Conservation (phyloP, 2,329 filamentous ascomycete genomes). For the Paecilomyces variotii region DNA sequence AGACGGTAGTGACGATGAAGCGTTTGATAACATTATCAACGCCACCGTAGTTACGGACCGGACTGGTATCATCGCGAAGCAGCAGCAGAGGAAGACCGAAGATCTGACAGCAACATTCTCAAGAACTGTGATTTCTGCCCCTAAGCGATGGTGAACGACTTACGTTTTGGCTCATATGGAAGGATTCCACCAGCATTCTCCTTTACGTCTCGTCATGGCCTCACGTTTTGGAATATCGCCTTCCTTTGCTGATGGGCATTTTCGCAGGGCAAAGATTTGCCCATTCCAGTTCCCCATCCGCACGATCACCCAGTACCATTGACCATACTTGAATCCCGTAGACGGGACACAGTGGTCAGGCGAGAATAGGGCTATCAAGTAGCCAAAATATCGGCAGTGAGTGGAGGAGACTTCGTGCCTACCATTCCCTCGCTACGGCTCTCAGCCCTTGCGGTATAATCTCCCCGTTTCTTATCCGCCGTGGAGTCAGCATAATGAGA, state of each 20-base stretch:
- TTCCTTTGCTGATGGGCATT: too few species aligned
- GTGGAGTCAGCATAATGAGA: neutral
- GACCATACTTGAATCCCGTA: neutral
- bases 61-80: conserved; percentile 61
- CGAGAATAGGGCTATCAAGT: neutral
- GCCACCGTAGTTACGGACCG: conserved; percentile 84
- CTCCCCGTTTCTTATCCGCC: too few species aligned
- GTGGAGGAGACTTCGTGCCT: neutral
- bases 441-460: neutral
- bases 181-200: too few species aligned
- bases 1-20: conserved; percentile 57
- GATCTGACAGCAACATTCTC: conserved; percentile 43
- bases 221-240: neutral
- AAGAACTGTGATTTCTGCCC: conserved; percentile 41
- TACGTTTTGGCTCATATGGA: neutral
- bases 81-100: conserved; percentile 46
- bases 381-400: neutral
- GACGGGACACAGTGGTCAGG: neutral
- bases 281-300: too few species aligned
- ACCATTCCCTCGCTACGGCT: neutral
- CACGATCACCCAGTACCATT: neutral
- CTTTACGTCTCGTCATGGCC: neutral
- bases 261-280: too few species aligned
- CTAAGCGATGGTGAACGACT: conserved; percentile 34
- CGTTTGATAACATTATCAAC: conserved; percentile 88